Evolutionary conservation across 345 rosid species (phyloP), one percentile per base, ranked within the genome.

Genomic region (Rhizophora mangle): DNA sequence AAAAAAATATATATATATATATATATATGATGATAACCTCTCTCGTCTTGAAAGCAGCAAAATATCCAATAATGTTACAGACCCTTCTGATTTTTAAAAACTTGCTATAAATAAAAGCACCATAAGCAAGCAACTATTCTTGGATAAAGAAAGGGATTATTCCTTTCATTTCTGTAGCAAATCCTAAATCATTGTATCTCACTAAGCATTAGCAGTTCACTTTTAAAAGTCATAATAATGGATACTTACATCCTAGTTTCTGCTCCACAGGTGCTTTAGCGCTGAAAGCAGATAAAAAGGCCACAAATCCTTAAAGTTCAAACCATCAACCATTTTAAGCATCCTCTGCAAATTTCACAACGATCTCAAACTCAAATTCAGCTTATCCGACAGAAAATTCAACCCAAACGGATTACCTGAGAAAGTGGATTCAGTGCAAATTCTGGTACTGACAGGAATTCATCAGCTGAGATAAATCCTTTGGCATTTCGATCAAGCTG

Each of bases 371-470:
- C 36, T 53, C 9, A 24, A 70, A 22, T 6, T 6, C 60, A 24
- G 15, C 29, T 24, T 15, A 10, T 24, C 11, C 10, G 13, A 4
- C 4, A 55, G 61, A 1, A 52, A 71, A 31, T 9, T 9, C 26
- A n/a, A 8, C 29, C 62, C 0, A 57, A 69, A 62, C 16, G 46
- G 34, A 62, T 27, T 67, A 89, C 96, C 88, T 84, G 96, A 70
- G 90, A 85, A 21, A 87, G 86, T 15, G 90, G 92, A 76, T 87
- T 87, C 96, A 87, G 87, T 13, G 96, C 86, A 76, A 87, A 89
- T 72, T 87, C 92, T n/a, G 92, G 96, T 73, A 87, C 89, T 0
- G 92, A 87, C 60, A 89, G 78, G 73, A 89, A 85, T 68, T 87
- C 92, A 67, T 89, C 96, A 4, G 90, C 84, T 7, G 92, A 89